Evolutionary conservation across 202 grass and related monocot genomes (phyloP).

Genomic region (Schoenoplectus tabernaemontani): DNA sequence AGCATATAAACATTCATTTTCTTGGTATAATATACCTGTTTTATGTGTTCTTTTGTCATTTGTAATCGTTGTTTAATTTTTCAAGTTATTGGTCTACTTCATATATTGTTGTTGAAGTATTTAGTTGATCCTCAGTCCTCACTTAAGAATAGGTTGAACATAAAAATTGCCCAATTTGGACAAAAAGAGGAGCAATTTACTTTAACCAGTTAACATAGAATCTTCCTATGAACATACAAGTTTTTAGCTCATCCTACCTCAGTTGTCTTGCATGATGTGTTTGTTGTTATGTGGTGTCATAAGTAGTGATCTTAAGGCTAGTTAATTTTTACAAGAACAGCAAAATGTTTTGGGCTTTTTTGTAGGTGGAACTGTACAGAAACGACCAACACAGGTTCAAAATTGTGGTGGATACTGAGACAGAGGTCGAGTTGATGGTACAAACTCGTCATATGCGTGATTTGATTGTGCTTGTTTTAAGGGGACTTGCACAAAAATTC

Average conservation of each 20-base stretch:
- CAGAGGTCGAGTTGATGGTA: constrained; percentile 81
- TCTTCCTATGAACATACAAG: too few species aligned
- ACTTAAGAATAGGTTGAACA: not conserved
- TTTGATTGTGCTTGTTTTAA: constrained; percentile 67
- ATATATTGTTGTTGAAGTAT: not conserved
- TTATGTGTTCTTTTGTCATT: not conserved
- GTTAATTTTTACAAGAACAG: not conserved
- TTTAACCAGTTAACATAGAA: too few species aligned
- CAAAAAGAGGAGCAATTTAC: not conserved
- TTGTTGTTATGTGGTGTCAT: too few species aligned
- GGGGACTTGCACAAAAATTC: constrained; percentile 80
- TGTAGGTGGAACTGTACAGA: constrained; percentile 71
- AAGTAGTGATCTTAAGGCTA: too few species aligned
- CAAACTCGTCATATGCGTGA: constrained; percentile 72
- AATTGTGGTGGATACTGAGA: constrained; percentile 80
- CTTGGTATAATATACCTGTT: not conserved
- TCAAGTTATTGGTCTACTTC: not conserved
- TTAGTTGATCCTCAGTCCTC: too few species aligned
- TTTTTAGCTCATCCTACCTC: too few species aligned
- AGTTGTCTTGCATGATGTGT: not conserved
- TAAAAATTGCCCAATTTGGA: not conserved
- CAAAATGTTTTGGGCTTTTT: not conserved
- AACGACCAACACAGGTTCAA: constrained; percentile 93
- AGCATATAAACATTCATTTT: not conserved
- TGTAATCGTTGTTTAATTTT: not conserved